Conservation (phyloP, 257 asterid genomes). For the Nicotiana paniculata region DNA sequence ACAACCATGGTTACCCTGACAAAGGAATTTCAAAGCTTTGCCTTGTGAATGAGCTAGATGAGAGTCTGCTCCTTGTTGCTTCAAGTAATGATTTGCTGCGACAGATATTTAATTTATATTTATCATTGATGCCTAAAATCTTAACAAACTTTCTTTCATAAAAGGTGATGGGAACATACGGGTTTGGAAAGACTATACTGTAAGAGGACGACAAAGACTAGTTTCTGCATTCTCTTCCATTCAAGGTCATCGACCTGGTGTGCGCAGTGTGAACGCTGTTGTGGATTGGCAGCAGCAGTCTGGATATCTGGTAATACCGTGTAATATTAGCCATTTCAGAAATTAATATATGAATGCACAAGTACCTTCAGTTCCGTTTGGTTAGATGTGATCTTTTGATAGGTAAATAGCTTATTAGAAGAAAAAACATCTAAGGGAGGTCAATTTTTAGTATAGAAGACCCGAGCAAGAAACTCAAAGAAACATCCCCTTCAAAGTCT, state of each 20-base stretch:
- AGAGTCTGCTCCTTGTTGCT: constrained; percentile 93
- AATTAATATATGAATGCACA: neutral
- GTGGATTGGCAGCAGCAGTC: constrained; percentile 99
- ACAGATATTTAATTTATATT: constrained; percentile 8
- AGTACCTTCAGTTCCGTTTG: neutral
- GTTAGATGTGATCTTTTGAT: neutral
- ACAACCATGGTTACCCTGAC: constrained; percentile 84
- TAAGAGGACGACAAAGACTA: constrained; percentile 66
- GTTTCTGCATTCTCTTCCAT: constrained; percentile 88
- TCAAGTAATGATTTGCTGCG: constrained; percentile 56
- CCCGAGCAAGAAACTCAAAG: neutral
- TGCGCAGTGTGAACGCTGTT: constrained; percentile 81
- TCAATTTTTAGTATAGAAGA: neutral
- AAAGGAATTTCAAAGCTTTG: constrained; percentile 91
- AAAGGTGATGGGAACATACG: constrained; percentile 91
- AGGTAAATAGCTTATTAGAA: neutral
- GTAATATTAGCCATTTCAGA: neutral
- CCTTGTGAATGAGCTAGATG: constrained; percentile 86
- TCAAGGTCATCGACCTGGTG: constrained; percentile 86
- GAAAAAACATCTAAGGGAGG: neutral
- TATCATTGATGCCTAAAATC: neutral
- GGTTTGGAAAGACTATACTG: constrained; percentile 83
- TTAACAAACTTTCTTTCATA: constrained; percentile 9
- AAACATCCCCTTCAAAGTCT: neutral
- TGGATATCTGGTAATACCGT: constrained; percentile 46